Conservation (phyloP, 2,329 filamentous ascomycete species). For the Colletotrichum sp. region DNA sequence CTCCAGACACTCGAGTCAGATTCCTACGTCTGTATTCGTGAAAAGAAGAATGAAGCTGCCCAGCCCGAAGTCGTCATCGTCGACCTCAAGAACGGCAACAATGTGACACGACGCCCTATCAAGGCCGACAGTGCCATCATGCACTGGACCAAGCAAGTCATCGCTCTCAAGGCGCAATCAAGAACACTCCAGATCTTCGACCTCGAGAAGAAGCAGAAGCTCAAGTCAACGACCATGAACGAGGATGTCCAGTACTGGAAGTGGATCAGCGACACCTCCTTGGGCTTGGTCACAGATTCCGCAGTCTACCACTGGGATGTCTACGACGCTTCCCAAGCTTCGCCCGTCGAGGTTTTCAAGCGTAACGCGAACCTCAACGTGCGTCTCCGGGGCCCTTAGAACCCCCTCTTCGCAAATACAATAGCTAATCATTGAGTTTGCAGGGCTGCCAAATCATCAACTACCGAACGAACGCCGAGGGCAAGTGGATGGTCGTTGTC, state of each 20-base stretch:
- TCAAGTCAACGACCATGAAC: conserved; percentile 95
- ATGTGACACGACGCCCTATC: conserved; percentile 92
- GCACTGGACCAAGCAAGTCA: conserved; percentile 97
- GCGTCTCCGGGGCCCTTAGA: conserved; percentile 42
- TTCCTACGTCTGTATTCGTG: conserved; percentile 92
- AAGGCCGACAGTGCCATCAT: conserved; percentile 99
- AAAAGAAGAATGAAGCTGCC: conserved; percentile 85
- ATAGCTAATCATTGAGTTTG: neutral
- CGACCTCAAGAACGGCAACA: conserved; percentile 97
- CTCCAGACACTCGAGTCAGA: conserved; percentile 96
- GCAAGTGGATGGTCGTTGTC: conserved; percentile 98
- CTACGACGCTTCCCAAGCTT: conserved; percentile 79
- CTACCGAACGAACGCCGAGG: conserved; percentile 93
- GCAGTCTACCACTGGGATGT: conserved; percentile 98
- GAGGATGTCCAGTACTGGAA: conserved; percentile 99
- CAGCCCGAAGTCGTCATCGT: conserved; percentile 96
- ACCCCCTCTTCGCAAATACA: neutral
- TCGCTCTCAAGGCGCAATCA: conserved; percentile 93
- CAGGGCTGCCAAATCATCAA: conserved; percentile 99
- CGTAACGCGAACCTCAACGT: conserved; percentile 89
- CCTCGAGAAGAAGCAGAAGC: conserved; percentile 87
- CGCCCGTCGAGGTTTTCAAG: conserved; percentile 91
- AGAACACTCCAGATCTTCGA: conserved; percentile 98
- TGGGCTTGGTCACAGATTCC: conserved; percentile 90
- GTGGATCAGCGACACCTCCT: conserved; percentile 89